Percentiles rank a stretch among this genome's conserved stretches.
phyloP scores from a whole-genome alignment of 768 basidiomycete species.

The Suillus plorans region DNA sequence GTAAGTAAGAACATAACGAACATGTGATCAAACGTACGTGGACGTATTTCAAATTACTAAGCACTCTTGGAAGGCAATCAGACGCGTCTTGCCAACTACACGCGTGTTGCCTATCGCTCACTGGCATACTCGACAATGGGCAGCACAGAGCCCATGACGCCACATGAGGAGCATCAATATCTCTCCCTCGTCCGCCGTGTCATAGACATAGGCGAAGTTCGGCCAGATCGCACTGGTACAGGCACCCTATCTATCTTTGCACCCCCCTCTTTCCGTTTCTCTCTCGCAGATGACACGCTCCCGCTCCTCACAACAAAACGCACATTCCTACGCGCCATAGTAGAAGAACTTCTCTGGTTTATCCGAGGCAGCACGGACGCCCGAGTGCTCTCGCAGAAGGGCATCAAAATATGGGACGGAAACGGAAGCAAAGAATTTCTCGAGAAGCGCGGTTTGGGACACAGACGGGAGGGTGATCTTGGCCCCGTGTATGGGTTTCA shows the following conservation, averaged over 20 bases:
- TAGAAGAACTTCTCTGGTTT: conserved; percentile 97
- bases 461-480: conserved; percentile 86
- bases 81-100: not conserved
- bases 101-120: not conserved
- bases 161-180: conserved; percentile 90
- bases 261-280: conserved; percentile 87
- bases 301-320: conserved; percentile 95
- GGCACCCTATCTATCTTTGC: conserved; percentile 93
- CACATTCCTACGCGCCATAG: conserved; percentile 87
- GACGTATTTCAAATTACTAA: too few species aligned
- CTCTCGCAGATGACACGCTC: conserved; percentile 69
- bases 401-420: conserved; percentile 97
- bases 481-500: conserved; percentile 98
- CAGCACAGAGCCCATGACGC: not conserved
- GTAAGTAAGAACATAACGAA: too few species aligned
- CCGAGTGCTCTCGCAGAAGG: conserved; percentile 69
- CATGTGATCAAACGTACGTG: too few species aligned
- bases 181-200: conserved; percentile 77
- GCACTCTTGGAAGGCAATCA: too few species aligned
- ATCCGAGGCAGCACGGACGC: conserved; percentile 83
- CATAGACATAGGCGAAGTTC: conserved; percentile 69
- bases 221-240: conserved; percentile 92
- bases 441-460: conserved; percentile 77
- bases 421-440: conserved; percentile 90
- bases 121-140: conserved; percentile 2